Evolutionary conservation across 1,284 basidiomycete species (phyloP).

Genomic region (Leccinum solheimii): DNA sequence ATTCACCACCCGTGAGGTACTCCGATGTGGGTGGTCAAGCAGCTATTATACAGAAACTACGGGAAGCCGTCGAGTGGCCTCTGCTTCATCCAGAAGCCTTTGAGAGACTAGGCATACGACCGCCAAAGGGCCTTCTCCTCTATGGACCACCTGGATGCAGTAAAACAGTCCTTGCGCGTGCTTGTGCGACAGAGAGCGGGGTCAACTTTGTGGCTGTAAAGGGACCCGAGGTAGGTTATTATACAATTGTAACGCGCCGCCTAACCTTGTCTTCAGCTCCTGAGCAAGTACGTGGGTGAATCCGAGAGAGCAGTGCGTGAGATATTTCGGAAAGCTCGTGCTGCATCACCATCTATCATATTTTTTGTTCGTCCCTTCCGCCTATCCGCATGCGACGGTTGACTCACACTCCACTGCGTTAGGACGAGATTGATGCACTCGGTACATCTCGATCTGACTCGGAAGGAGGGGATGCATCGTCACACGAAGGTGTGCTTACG

Average conservation of each 20-base stretch:
- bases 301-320: slow-evolving; percentile 94
- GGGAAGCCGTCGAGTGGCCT: slow-evolving; percentile 95
- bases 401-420: slow-evolving; percentile 1
- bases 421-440: slow-evolving; percentile 98
- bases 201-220: slow-evolving; percentile 99
- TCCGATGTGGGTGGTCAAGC: slow-evolving; percentile 89
- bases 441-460: slow-evolving; percentile 76
- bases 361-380: slow-evolving; percentile 75
- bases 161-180: slow-evolving; percentile 93
- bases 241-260: neutral
- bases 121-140: slow-evolving; percentile 88
- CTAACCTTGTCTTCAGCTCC: slow-evolving; percentile 52
- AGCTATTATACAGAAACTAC: slow-evolving; percentile 76
- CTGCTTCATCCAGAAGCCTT: slow-evolving; percentile 85
- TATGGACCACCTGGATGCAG: slow-evolving; percentile 98
- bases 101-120: slow-evolving; percentile 80
- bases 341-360: slow-evolving; percentile 91
- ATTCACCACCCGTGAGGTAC: slow-evolving; percentile 83
- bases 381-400: neutral
- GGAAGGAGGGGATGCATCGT: slow-evolving; percentile 45
- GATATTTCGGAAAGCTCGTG: slow-evolving; percentile 92
- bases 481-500: slow-evolving; percentile 89
- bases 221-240: slow-evolving; percentile 78
- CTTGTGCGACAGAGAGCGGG: slow-evolving; percentile 92
- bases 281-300: slow-evolving; percentile 98